Base-by-base conservation (phyloP, 2,329 filamentous ascomycete species). In the Alternaria ventricosa region DNA sequence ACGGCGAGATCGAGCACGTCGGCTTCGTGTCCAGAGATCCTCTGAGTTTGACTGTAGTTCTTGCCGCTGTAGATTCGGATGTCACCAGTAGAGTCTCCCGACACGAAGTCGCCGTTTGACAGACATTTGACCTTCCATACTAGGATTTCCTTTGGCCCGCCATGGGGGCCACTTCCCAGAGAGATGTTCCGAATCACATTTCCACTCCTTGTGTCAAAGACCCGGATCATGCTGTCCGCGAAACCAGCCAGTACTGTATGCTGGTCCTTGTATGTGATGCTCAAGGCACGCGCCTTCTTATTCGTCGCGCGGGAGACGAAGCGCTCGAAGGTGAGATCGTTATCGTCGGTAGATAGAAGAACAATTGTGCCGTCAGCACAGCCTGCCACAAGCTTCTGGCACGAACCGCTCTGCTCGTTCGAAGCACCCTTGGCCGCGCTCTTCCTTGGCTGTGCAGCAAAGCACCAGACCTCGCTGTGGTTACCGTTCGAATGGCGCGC, bases 381-480 rank as follows among this genome's bases (percentile, higher is more conserved):
- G 13, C 96, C 96, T 57, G 90, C 92, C 12, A 97, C 91, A 44
- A 99, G 86, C 76, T 92, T 91, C 79, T 82, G 83, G 55, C 78
- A 76, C 2, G 66, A 53, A 15, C 27, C 36, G 62, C 74, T 71
- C 28, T 72, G 71, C 11, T 75, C 73, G 6, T 71, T 67, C 1
- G 57, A 57, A 15, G 56, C 53, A n/a, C 64, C 65, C 45, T 69
- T 68, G 23, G 47, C 30, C 15, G 55, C 63, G 12, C 78, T 63
- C 62, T 83, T 81, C 68, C 85, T 84, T 4, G 95, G 96, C 81
- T 97, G 95, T 13, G 91, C 92, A 62, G 92, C 93, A 73, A 99
- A 87, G 81, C 95, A 98, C 96, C 96, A 99, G 65, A 98, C 95
- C 75, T 97, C 94, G 69, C 94, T 94, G 80, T 97, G 93, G 80